Evolutionary conservation across 2,329 filamentous ascomycete species (phyloP).

Genomic region (Tolypocladium cylindrosporum): DNA sequence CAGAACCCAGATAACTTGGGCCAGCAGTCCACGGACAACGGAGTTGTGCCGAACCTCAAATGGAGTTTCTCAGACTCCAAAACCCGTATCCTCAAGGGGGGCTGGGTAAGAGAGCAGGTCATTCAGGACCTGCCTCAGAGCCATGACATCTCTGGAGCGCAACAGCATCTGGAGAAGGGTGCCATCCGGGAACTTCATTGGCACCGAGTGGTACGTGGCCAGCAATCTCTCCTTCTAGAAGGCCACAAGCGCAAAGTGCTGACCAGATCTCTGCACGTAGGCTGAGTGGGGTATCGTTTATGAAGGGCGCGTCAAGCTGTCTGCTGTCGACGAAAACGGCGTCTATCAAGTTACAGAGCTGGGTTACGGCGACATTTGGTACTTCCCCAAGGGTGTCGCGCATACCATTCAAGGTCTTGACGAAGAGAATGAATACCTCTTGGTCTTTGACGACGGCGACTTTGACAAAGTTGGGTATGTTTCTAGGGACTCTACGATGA

Average conservation of each 20-base stretch:
- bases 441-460: conserved; percentile 57
- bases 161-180: conserved; percentile 58
- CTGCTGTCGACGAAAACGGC: conserved; percentile 53
- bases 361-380: conserved; percentile 56
- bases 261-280: conserved; percentile 18
- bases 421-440: conserved; percentile 57
- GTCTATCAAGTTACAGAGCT: conserved; percentile 43
- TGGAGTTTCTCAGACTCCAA: conserved; percentile 62
- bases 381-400: conserved; percentile 55
- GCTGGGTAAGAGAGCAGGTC: conserved; percentile 58
- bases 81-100: conserved; percentile 50
- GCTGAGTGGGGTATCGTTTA: conserved; percentile 60
- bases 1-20: conserved; percentile 56
- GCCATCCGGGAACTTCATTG: conserved; percentile 57
- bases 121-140: conserved; percentile 56
- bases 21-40: conserved; percentile 50
- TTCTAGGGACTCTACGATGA: no score
- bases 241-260: no score
- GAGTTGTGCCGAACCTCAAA: conserved; percentile 56
- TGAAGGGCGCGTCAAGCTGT: conserved; percentile 44
- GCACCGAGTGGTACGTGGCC: conserved; percentile 48
- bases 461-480: conserved; percentile 51
- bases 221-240: no score
- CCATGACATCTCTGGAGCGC: conserved; percentile 56
- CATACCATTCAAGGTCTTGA: conserved; percentile 56